phyloP scores from a whole-genome alignment of 345 rosid genomes.

The Melaleuca quinquenervia region DNA sequence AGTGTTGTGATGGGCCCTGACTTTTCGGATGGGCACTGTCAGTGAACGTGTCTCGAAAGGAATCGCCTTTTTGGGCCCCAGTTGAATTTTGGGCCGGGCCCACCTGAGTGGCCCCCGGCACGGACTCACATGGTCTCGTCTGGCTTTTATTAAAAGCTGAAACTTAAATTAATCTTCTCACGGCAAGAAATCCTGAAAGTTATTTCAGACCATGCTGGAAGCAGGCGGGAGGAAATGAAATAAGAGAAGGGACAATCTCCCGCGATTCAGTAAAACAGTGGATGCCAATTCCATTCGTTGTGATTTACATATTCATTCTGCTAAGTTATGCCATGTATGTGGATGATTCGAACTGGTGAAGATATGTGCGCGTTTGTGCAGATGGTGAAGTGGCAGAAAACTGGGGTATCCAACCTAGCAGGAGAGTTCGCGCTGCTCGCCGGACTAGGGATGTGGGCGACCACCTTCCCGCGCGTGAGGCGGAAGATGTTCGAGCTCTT shows the following conservation, averaged over 20 bases:
- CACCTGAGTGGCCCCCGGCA: not conserved
- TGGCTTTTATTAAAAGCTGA: not conserved
- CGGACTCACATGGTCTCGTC: not conserved
- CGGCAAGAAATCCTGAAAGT: not conserved
- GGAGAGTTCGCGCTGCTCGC: constrained; percentile 56
- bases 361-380: constrained; percentile 3
- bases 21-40: no score
- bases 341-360: not conserved
- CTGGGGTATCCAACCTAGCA: constrained; percentile 40
- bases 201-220: not conserved
- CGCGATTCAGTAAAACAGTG: no score
- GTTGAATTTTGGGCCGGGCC: not conserved
- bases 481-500: constrained; percentile 65
- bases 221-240: not conserved
- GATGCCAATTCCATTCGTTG: no score
- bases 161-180: not conserved
- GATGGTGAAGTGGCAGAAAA: constrained; percentile 38
- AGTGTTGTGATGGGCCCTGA: no score
- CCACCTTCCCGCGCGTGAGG: constrained; percentile 50
- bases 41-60: not conserved
- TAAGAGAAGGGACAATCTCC: no score
- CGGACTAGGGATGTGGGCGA: constrained; percentile 57
- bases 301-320: not conserved
- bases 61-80: not conserved
- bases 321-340: not conserved